Conservation (phyloP, 352 stramenopile genomes). For the Pythium diclinum region DNA sequence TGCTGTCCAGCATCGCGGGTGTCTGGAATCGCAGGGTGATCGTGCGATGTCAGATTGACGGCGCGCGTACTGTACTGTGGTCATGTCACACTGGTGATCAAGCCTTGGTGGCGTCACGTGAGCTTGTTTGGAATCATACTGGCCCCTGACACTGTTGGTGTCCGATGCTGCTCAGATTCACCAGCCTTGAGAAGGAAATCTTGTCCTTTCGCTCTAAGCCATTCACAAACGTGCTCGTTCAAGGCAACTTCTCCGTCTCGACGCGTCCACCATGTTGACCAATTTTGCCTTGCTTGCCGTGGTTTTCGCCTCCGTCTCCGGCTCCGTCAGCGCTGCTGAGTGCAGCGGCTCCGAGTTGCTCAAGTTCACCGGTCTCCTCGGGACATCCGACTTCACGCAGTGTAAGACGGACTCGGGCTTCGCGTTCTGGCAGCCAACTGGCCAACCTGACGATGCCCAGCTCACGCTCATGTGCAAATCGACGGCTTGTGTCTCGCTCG, state of each 20-base stretch:
- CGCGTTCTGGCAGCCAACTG: conserved; percentile 29
- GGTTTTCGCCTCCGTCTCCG: neutral
- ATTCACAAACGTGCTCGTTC: neutral
- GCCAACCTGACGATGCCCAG: conserved; percentile 28
- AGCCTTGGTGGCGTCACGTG: neutral
- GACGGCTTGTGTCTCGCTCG: conserved; percentile 16
- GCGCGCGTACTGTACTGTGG: too few relatives aligned
- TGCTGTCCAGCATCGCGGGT: too few relatives aligned
- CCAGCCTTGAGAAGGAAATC: too few relatives aligned
- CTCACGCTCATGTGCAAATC: conserved; percentile 30
- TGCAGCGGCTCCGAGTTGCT: conserved; percentile 1
- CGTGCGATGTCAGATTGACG: too few relatives aligned
- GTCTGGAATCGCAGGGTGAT: too few relatives aligned
- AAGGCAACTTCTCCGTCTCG: neutral
- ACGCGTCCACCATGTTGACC: neutral
- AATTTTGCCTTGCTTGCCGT: neutral
- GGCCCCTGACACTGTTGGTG: too few relatives aligned
- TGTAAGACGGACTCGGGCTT: conserved; percentile 33
- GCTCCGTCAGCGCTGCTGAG: neutral
- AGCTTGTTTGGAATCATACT: neutral
- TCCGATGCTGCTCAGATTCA: too few relatives aligned
- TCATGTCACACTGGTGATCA: neutral
- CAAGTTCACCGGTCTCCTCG: neutral
- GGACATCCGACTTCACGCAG: neutral
- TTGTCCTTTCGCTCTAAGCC: neutral